Conservation (phyloP, 441 rosid genomes). For the Erodium texanum region DNA sequence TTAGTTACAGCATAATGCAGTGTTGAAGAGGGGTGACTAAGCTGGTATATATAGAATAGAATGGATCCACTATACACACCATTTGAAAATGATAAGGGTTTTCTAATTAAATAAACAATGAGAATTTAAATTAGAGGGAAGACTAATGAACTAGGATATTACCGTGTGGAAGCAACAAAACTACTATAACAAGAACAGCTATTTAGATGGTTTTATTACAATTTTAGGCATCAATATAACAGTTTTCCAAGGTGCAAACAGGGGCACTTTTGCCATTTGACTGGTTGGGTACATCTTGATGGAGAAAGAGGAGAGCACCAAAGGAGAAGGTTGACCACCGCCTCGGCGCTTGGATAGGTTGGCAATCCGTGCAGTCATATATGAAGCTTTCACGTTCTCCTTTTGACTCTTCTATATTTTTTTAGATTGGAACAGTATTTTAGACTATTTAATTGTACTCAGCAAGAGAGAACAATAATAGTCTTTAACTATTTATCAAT, state of each 20-base stretch:
- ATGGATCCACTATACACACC: too few species aligned
- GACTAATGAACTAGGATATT: too few species aligned
- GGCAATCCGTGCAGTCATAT: conserved; percentile 34
- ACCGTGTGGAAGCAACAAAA: conserved; percentile 1
- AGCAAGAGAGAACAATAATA: neutral
- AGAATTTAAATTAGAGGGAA: too few species aligned
- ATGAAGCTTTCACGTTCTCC: conserved; percentile 38
- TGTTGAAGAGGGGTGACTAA: conserved; percentile 16
- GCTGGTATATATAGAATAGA: too few species aligned
- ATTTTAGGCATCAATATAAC: neutral
- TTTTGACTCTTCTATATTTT: conserved; percentile 30
- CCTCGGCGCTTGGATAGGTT: conserved; percentile 57
- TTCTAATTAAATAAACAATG: too few species aligned
- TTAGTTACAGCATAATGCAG: conserved; percentile 28
- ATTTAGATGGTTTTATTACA: neutral
- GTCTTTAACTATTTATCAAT: too few species aligned
- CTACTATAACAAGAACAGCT: neutral
- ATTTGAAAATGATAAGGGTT: too few species aligned
- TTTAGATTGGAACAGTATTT: neutral
- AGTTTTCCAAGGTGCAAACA: neutral
- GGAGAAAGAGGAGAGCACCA: neutral
- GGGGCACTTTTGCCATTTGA: conserved; percentile 12
- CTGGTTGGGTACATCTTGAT: neutral
- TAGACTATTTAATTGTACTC: neutral
- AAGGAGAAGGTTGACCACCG: conserved; percentile 40